phyloP scores from a whole-genome alignment of 2,329 filamentous ascomycete species.

The Bipolaris victoriae region DNA sequence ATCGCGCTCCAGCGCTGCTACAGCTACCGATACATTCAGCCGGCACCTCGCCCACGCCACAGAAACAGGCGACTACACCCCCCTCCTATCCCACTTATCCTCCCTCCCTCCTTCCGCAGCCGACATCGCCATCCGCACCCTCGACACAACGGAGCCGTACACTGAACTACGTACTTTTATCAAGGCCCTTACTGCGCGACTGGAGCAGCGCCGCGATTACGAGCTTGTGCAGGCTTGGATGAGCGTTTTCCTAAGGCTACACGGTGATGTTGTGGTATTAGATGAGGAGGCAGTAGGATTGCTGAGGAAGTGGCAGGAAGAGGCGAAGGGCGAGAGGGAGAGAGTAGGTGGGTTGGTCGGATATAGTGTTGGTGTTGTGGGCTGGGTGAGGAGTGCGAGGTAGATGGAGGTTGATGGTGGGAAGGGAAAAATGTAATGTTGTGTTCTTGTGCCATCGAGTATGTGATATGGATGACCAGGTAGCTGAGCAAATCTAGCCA shows the following conservation, averaged over 20 bases:
- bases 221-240: slow-evolving; percentile 98
- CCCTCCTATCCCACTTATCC: slow-evolving; percentile 80
- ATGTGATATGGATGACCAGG: no score
- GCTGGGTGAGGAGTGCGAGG: slow-evolving; percentile 69
- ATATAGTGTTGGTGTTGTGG: slow-evolving; percentile 85
- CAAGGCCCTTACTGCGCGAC: slow-evolving; percentile 72
- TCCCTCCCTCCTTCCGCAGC: slow-evolving; percentile 81
- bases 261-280: slow-evolving; percentile 65
- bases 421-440: no score
- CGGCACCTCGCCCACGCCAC: slow-evolving; percentile 54
- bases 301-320: slow-evolving; percentile 71
- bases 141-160: slow-evolving; percentile 61
- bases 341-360: slow-evolving; percentile 79
- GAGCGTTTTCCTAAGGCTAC: slow-evolving; percentile 86
- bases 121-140: slow-evolving; percentile 87
- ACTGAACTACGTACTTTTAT: slow-evolving; percentile 82
- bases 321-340: slow-evolving; percentile 73
- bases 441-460: no score
- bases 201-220: slow-evolving; percentile 78
- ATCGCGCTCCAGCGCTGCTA: slow-evolving; percentile 38
- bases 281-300: slow-evolving; percentile 62
- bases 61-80: slow-evolving; percentile 65
- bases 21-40: slow-evolving; percentile 53
- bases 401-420: slow-evolving; percentile 1
- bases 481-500: no score